These are phyloP conservation scores for Trypanosoma rangeli DNA, from an alignment of 208 protist species.

Conservation along the genomic window DNA sequence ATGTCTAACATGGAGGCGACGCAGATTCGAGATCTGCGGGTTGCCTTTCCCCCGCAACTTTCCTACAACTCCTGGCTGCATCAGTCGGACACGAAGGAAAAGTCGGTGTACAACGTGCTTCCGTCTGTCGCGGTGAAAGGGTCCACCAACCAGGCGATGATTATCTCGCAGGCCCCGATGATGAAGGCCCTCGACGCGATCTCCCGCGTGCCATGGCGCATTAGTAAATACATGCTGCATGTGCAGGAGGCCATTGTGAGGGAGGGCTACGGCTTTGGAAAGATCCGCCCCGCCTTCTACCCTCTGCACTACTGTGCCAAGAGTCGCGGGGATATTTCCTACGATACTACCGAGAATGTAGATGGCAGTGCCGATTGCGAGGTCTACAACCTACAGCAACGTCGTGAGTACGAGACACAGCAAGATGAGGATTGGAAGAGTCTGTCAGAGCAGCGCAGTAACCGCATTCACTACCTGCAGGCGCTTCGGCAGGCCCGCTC, in stretches of 20 bases:
- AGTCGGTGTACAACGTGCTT: constrained; percentile 90
- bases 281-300: constrained; percentile 89
- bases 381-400: constrained; percentile 73
- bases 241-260: constrained; percentile 91
- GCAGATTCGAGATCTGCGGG: constrained; percentile 69
- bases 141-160: constrained; percentile 88
- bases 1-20: constrained; percentile 67
- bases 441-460: constrained; percentile 79
- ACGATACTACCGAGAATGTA: not conserved
- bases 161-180: constrained; percentile 91
- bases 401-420: constrained; percentile 64
- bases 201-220: constrained; percentile 89
- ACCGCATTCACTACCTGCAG: constrained; percentile 88
- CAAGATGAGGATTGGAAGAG: constrained; percentile 80
- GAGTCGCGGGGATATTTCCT: constrained; percentile 60
- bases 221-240: constrained; percentile 93
- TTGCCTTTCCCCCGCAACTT: constrained; percentile 89
- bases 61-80: constrained; percentile 90
- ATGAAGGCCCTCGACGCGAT: constrained; percentile 91
- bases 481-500: constrained; percentile 89
- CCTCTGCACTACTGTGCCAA: constrained; percentile 81
- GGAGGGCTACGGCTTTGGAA: constrained; percentile 91
- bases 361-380: constrained; percentile 30
- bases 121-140: constrained; percentile 89
- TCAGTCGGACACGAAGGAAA: constrained; percentile 87